These are phyloP conservation scores for Penicillium sp. DNA, from an alignment of 2,329 filamentous ascomycete species.

Conservation along the genomic window DNA sequence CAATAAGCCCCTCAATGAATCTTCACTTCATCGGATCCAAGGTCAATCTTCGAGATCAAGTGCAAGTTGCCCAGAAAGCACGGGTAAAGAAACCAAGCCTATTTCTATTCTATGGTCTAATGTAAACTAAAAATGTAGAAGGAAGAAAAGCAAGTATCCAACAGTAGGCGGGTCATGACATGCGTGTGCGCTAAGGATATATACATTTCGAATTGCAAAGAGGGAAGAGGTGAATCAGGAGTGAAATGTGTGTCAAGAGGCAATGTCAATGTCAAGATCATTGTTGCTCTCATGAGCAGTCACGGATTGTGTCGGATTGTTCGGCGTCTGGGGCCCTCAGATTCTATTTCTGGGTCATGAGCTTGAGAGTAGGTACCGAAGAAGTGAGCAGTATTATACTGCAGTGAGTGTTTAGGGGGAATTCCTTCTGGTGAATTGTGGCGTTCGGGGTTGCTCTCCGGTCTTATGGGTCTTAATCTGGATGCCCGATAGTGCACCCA, in stretches of 20 bases:
- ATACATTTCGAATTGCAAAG: slow-evolving; percentile 11
- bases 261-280: not conserved
- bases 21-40: no score
- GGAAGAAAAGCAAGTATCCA: not conserved
- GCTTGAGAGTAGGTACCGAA: slow-evolving; percentile 8
- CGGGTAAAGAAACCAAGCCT: not conserved
- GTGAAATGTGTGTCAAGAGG: not conserved
- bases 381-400: slow-evolving; percentile 3
- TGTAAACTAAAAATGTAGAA: not conserved
- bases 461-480: not conserved
- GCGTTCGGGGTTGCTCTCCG: not conserved
- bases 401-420: not conserved
- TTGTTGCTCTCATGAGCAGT: not conserved
- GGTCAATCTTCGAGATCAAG: not conserved
- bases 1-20: no score
- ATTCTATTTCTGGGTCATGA: not conserved
- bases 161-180: slow-evolving; percentile 8
- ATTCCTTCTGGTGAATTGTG: not conserved
- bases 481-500: not conserved
- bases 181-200: slow-evolving; percentile 18
- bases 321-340: not conserved
- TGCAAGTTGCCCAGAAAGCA: not conserved
- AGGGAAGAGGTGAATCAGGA: not conserved
- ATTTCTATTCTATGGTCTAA: not conserved
- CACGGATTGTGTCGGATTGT: not conserved